Conservation (phyloP, 2,329 filamentous ascomycete genomes). For the Stemphylium lycopersici region DNA sequence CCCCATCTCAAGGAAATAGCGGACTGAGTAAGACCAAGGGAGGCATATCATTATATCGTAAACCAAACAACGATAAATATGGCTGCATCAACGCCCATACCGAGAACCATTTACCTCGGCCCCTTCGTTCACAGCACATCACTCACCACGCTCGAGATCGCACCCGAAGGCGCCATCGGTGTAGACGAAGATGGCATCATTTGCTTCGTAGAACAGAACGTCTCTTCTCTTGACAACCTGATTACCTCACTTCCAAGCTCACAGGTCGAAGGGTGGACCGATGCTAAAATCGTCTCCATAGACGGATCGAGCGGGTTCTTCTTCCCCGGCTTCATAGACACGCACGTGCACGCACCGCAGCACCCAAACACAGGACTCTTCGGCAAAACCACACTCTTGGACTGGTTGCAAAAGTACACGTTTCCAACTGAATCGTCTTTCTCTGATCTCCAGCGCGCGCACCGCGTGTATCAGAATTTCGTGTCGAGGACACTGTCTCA, state of each 20-base stretch:
- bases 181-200: slow-evolving; percentile 61
- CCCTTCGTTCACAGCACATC: slow-evolving; percentile 65
- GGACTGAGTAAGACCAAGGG: not conserved
- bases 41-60: not conserved
- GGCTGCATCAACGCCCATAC: slow-evolving; percentile 37
- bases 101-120: slow-evolving; percentile 61
- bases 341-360: slow-evolving; percentile 93
- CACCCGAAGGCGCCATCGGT: slow-evolving; percentile 54
- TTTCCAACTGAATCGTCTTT: slow-evolving; percentile 90
- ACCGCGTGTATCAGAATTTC: slow-evolving; percentile 75
- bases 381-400: slow-evolving; percentile 87
- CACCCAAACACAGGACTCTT: slow-evolving; percentile 95
- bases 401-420: slow-evolving; percentile 94
- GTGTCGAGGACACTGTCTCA: slow-evolving; percentile 82
- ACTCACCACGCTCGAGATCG: slow-evolving; percentile 57
- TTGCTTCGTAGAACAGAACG: slow-evolving; percentile 52
- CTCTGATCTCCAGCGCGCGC: slow-evolving; percentile 64
- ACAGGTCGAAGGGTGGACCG: slow-evolving; percentile 45
- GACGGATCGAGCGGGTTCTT: slow-evolving; percentile 70
- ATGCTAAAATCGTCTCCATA: slow-evolving; percentile 47
- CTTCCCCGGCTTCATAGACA: slow-evolving; percentile 88
- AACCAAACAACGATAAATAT: slow-evolving; percentile 22
- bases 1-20: not conserved
- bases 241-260: slow-evolving; percentile 14
- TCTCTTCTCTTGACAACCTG: slow-evolving; percentile 23